A percentile compares a stretch with the other conserved stretches of the same genome.
phyloP scores from a whole-genome alignment of 2,329 filamentous ascomycete genomes.

The Fusarium sp. region DNA sequence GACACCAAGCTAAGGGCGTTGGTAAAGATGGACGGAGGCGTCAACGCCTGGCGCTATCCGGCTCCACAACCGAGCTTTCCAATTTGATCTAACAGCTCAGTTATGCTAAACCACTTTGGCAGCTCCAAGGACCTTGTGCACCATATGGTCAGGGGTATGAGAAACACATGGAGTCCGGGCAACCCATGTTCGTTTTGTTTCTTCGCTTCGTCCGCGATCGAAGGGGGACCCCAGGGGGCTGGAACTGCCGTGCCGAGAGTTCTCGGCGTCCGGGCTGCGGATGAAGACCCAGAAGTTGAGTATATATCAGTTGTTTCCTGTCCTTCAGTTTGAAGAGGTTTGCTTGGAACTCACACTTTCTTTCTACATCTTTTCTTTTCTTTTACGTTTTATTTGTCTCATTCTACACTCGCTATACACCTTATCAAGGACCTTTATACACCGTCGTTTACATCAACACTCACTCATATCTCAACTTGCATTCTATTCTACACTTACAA shows the following conservation, averaged over 20 bases:
- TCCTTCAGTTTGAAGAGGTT: neutral
- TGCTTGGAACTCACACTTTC: constrained; percentile 2
- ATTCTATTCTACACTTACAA: neutral
- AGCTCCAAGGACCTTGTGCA: neutral
- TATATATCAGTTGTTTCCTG: constrained; percentile 5
- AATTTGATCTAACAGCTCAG: neutral
- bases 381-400: constrained; percentile 4
- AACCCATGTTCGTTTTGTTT: constrained; percentile 10
- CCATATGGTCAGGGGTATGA: constrained; percentile 12
- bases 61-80: constrained; percentile 1
- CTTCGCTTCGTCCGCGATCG: constrained; percentile 7
- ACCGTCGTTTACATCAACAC: neutral
- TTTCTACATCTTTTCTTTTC: constrained; percentile 20
- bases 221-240: constrained; percentile 21
- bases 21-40: constrained; percentile 19
- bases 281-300: neutral
- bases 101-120: constrained; percentile 12
- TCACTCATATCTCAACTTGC: constrained; percentile 4
- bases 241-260: constrained; percentile 30
- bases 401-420: constrained; percentile 11
- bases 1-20: constrained; percentile 7
- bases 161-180: constrained; percentile 17
- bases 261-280: constrained; percentile 20
- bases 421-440: constrained; percentile 3
- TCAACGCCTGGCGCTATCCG: constrained; percentile 17